Evolutionary conservation across 2,329 filamentous ascomycete genomes (phyloP).

Genomic region (Clarireedia paspali): DNA sequence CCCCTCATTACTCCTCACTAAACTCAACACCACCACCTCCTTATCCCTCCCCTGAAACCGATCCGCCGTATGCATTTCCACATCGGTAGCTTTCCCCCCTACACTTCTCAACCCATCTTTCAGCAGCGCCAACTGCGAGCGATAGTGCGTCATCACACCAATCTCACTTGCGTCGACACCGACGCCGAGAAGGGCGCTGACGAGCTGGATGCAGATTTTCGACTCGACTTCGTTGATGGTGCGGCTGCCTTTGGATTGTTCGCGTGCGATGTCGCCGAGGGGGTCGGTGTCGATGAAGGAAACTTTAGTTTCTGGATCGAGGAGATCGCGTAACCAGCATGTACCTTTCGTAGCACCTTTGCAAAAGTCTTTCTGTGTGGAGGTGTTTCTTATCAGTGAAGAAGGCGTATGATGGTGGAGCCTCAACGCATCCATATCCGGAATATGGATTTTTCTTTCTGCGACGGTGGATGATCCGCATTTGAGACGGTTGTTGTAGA

Average conservation of each 20-base stretch:
- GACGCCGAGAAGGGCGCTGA: conserved; percentile 66
- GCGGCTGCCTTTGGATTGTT: conserved; percentile 72
- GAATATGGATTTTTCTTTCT: conserved; percentile 57
- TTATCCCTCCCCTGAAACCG: conserved; percentile 97
- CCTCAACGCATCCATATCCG: conserved; percentile 53
- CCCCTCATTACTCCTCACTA: conserved; percentile 79
- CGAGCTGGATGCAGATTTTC: conserved; percentile 68
- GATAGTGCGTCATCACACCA: conserved; percentile 95
- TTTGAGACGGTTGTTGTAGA: conserved; percentile 84
- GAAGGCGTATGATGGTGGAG: conserved; percentile 48
- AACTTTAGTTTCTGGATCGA: conserved; percentile 65
- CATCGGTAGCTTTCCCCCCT: conserved; percentile 39
- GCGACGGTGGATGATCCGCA: conserved; percentile 78
- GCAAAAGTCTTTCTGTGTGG: conserved; percentile 47
- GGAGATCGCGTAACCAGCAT: conserved; percentile 72
- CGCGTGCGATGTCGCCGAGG: conserved; percentile 55
- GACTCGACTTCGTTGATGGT: conserved; percentile 87
- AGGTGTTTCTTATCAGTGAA: conserved; percentile 29
- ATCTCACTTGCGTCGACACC: conserved; percentile 72
- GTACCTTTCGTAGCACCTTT: conserved; percentile 32
- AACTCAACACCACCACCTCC: conserved; percentile 77
- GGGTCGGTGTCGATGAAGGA: conserved; percentile 85
- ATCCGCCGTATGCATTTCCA: conserved; percentile 96
- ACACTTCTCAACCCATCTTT: conserved; percentile 56
- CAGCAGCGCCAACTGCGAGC: conserved; percentile 79